phyloP scores from a whole-genome alignment of 305 asterid genomes.

The Solanum hybrid region DNA sequence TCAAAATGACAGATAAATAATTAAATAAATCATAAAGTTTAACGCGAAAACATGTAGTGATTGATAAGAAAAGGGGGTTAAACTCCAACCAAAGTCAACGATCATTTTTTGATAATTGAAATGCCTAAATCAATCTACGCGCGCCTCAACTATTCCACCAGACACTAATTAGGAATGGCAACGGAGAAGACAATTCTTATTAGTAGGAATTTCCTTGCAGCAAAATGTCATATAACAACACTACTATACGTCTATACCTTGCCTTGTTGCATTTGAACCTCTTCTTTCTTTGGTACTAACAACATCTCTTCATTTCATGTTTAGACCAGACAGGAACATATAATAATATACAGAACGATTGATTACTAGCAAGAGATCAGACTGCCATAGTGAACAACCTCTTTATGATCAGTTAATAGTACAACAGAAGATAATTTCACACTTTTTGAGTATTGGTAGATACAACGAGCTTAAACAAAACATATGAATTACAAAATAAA shows the following conservation, averaged over 20 bases:
- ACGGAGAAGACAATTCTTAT: not conserved
- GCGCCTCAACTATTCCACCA: not conserved
- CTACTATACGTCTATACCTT: not conserved
- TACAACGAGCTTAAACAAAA: not conserved
- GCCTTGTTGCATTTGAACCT: not conserved
- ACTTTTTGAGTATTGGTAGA: not conserved
- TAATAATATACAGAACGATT: not conserved
- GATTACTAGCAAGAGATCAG: not conserved
- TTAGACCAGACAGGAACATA: not conserved
- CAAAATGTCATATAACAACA: not conserved
- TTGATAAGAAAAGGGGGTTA: not conserved
- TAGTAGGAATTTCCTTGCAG: not conserved
- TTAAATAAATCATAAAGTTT: not conserved
- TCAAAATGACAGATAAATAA: not conserved
- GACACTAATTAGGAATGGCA: not conserved
- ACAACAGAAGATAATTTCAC: not conserved
- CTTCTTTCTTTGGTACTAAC: not conserved
- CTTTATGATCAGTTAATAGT: slow-evolving; percentile 1
- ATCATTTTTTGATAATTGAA: not conserved
- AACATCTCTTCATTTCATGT: not conserved
- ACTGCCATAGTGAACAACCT: not conserved
- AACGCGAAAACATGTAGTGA: not conserved
- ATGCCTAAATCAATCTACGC: not conserved
- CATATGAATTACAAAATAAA: not conserved
- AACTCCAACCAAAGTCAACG: not conserved